Base-by-base conservation (phyloP, 2,329 filamentous ascomycete genomes). In the Sclerotinia nivalis region DNA sequence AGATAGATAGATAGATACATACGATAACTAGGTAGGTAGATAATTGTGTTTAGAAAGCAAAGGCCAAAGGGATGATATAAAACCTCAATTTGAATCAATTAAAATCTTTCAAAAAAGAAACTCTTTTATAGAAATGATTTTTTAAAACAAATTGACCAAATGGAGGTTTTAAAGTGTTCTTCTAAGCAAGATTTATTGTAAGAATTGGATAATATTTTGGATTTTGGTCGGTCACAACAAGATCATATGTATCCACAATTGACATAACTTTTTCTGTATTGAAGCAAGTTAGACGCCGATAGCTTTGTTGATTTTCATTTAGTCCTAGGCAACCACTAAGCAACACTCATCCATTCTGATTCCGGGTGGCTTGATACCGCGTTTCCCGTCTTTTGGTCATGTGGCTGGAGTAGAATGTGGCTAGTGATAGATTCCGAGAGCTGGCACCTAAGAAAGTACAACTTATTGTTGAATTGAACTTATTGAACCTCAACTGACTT, bases 321-420 rank as follows among this genome's bases (percentile, higher is more conserved):
- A 22, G 47, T 52, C 61, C 61, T 54, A 43, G 61, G 34, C 61
- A 65, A 65, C 61, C 34, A 52, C 61, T 12, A 52, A 37, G 61
- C 47, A 54, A 65, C 61, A 4, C 2, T 4, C 15, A 20, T 59
- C 37, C 56, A 40, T 59, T 43, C 28, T 18, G 12, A 2, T 10
- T 6, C 3, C 20, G 45, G 12, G 31, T 52, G 47, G 61, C 61
- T 64, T 12, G 2, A 18, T 22, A 12, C 31, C 31, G 61, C 4
- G 13, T 49, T n/a, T 62, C 45, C 60, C 43, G 43, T 62, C 31
- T 25, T n/a, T 28, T 0, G 15, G 13, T 4, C 12, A 4, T 62
- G 28, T 62, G 59, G 59, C 43, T 62, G 1, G n/a, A n/a, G n/a
- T 9, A 15, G 1, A 18, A 9, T 52, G 61, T 65, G 61, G 61